Base-by-base conservation (phyloP, 176 grass and related monocot species). In the sorghum (Sorghum bicolor) region DNA sequence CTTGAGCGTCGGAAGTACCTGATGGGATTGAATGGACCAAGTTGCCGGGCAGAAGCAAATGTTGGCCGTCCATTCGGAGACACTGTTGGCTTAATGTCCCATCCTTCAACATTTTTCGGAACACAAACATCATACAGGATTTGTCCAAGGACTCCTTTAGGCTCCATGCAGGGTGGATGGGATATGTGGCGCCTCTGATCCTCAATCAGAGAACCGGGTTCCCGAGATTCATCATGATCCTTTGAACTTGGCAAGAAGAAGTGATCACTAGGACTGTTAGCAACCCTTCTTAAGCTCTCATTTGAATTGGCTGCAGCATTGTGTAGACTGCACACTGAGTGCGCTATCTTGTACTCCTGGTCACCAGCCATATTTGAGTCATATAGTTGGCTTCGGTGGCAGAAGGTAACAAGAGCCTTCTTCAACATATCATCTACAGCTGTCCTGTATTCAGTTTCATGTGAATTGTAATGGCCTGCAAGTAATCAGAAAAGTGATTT, bases 101-200 rank as follows among this genome's bases (percentile, higher is more conserved):
- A 99, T 52, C 91, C 97, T 89, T 99, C 97, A 4, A 99, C 77
- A 77, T 94, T 96, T 75, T 89, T 94, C 2, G 97, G 93, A 76
- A 96, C 88, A 70, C 91, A 99, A 37, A 92, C 97, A 82, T 99
- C 97, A 57, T 87, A 91, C 38, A 99, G 81, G 29, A 99, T 90
- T 82, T 99, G 97, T 5, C 89, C 91, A 55, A 99, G 87, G 39
- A 99, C 89, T 34, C 97, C 97, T 74, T 96, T 90, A 66, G 93
- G 93, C 64, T 99, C 87, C 77, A 94, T 96, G 74, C 84, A 86
- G 57, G 91, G 89, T 70, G 86, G 66, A 75, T 92, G 79, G 57
- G 87, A 85, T 44, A 92, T 50, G 69, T 87, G 76, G 8, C 38
- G 81, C 44, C 80, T 91, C 75, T 90, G 87, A 76, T 87, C 87